Evolutionary conservation across 1,284 basidiomycete species (phyloP).

Genomic region (Apiotrichum gracile): DNA sequence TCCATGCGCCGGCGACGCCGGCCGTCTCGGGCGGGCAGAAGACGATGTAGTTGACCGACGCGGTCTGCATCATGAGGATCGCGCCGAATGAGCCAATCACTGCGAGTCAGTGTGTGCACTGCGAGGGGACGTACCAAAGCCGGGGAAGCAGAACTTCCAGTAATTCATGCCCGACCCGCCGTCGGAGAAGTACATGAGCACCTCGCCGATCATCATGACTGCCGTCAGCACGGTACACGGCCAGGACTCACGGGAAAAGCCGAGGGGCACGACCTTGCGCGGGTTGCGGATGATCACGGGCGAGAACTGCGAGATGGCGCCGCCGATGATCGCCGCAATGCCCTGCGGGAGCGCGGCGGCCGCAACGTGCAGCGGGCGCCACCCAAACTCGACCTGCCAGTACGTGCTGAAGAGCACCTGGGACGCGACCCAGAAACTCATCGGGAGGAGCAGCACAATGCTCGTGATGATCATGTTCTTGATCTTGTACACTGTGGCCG

Average conservation of each 20-base stretch:
- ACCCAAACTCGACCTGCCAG: constrained; percentile 22
- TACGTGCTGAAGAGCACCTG: constrained; percentile 33
- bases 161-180: constrained; percentile 39
- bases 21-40: constrained; percentile 38
- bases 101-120: background rate
- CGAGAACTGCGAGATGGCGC: constrained; percentile 22
- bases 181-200: constrained; percentile 33
- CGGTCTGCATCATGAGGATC: constrained; percentile 24
- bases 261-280: constrained; percentile 20
- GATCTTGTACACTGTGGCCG: constrained; percentile 30
- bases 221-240: background rate
- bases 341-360: constrained; percentile 39
- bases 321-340: constrained; percentile 27
- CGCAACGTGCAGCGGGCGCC: constrained; percentile 30
- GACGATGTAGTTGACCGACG: constrained; percentile 26
- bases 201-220: constrained; percentile 29
- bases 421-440: constrained; percentile 34
- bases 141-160: constrained; percentile 40
- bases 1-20: constrained; percentile 40
- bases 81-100: constrained; percentile 22
- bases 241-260: background rate
- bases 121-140: constrained; percentile 16
- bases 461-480: constrained; percentile 31
- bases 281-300: constrained; percentile 32
- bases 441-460: constrained; percentile 23